Base-by-base conservation (phyloP, 163 green algal genomes). In the Volvox carteri region DNA sequence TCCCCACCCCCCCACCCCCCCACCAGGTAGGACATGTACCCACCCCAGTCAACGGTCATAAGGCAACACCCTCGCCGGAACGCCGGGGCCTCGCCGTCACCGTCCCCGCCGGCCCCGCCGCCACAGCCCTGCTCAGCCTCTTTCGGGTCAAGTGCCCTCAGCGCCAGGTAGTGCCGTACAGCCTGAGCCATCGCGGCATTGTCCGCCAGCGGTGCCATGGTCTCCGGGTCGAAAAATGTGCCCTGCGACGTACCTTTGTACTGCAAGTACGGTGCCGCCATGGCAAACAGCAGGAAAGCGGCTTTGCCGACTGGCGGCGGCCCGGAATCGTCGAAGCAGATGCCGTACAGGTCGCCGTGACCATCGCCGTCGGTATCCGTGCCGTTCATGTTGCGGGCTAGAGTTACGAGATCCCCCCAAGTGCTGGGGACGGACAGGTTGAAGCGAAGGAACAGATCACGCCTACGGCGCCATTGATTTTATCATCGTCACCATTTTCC, bases 311-410 rank as follows among this genome's bases (percentile, higher is more conserved):
- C 48, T n/a, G 68, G 23, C 21, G 83, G 50, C 5, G 12, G n/a
- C n/a, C n/a, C n/a, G n/a, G n/a, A 35, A 39, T 52, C 75, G 76
- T 90, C 65, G 67, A 90, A 65, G 42, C 86, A 90, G 5, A 74
- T 50, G 46, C 86, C 76, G 39, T 67, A 86, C 85, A 90, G 76
- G 37, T 92, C 90, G 14, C 52, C 28, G 8, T 54, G 0, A 19
- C 90, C 90, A 76, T 92, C 85, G 12, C 81, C 85, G 48, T 92
- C 83, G 4, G 84, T 87, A 68, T 92, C 85, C 0, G 85, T 92
- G 60, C 85, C 90, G 35, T 91, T 92, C 85, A 91, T 91, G 2
- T 35, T 37, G 18, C 37, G 4, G 0, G 90, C 90, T 9, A 92
- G 73, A 6, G 42, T 8, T 46, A 86, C 56, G 35, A 89, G 75